These are phyloP conservation scores for Apiosordaria backusii DNA, from an alignment of 495 filamentous ascomycete species.

Conservation along the genomic window DNA sequence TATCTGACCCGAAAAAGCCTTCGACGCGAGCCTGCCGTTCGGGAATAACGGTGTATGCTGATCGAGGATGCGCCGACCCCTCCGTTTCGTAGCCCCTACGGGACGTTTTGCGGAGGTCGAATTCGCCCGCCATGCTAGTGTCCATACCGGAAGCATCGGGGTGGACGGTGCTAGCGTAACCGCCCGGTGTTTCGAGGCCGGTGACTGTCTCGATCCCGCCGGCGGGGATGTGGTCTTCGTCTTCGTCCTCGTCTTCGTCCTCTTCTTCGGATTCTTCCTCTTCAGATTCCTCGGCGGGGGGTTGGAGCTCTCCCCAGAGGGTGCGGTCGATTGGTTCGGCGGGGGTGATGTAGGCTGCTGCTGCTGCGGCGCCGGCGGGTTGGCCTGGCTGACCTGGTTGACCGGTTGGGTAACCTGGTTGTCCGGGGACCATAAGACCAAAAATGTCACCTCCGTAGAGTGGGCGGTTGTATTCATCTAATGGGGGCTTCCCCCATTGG, in stretches of 20 bases:
- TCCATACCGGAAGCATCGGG: conserved; percentile 49
- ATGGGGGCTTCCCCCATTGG: conserved; percentile 91
- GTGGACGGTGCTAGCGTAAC: conserved; percentile 73
- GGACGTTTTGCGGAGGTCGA: conserved; percentile 79
- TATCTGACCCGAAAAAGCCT: conserved; percentile 94
- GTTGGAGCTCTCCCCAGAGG: conserved; percentile 91
- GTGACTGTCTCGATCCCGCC: conserved; percentile 68
- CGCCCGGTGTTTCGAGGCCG: conserved; percentile 77
- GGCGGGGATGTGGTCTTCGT: conserved; percentile 44
- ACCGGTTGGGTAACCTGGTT: conserved; percentile 41
- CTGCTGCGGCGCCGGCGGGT: conserved; percentile 34
- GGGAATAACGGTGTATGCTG: conserved; percentile 84
- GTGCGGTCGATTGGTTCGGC: conserved; percentile 84
- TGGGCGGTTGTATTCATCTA: conserved; percentile 86
- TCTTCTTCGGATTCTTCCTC: conserved; percentile 69
- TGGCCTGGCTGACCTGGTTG: conserved; percentile 18
- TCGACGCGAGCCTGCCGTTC: conserved; percentile 78
- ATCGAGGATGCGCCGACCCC: conserved; percentile 64
- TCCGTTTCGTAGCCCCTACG: conserved; percentile 85
- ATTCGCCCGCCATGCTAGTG: conserved; percentile 77
- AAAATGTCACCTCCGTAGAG: conserved; percentile 93
- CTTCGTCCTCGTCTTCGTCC: conserved; percentile 70
- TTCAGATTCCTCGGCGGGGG: conserved; percentile 75
- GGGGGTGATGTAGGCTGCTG: conserved; percentile 36
- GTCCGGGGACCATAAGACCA: conserved; percentile 64